phyloP scores from a whole-genome alignment of 1,284 basidiomycete species.

The Vanrija sp. region DNA sequence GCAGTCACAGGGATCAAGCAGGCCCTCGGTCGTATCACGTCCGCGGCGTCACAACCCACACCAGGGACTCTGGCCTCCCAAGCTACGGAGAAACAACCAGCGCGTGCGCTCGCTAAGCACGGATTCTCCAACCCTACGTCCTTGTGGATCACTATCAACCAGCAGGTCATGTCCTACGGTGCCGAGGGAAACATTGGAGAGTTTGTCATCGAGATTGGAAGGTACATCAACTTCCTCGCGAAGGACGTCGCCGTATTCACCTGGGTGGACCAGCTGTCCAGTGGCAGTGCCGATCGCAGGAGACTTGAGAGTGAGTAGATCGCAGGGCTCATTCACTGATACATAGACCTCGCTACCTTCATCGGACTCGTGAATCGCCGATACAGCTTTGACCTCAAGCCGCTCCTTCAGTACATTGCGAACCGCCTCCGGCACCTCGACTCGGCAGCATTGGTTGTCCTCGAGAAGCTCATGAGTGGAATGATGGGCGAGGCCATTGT shows the following conservation, averaged over 20 bases:
- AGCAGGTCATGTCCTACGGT: constrained; percentile 95
- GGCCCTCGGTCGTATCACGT: constrained; percentile 49
- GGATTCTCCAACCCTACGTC: constrained; percentile 91
- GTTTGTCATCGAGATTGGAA: constrained; percentile 84
- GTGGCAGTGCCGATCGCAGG: constrained; percentile 59
- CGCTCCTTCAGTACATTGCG: constrained; percentile 83
- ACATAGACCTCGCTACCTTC: constrained; percentile 79
- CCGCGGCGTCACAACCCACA: constrained; percentile 14
- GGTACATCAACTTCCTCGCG: constrained; percentile 85
- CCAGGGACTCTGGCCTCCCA: constrained; percentile 13
- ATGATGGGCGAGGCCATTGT: constrained; percentile 93
- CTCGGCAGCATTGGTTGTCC: constrained; percentile 82
- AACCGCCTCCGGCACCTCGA: constrained; percentile 82
- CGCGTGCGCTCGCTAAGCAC: constrained; percentile 87
- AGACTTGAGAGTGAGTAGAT: constrained; percentile 79
- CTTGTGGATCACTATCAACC: constrained; percentile 83
- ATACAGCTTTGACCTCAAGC: constrained; percentile 73
- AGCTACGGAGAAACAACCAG: constrained; percentile 45
- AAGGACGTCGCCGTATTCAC: constrained; percentile 90
- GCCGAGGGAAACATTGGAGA: constrained; percentile 91
- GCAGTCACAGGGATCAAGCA: constrained; percentile 51
- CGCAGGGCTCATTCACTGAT: not conserved
- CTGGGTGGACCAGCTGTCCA: constrained; percentile 75
- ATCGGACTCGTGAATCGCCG: constrained; percentile 86
- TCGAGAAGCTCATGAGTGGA: constrained; percentile 87